Conservation (phyloP, 140 eudicot genomes). For the Erigeron philadelphicus region DNA sequence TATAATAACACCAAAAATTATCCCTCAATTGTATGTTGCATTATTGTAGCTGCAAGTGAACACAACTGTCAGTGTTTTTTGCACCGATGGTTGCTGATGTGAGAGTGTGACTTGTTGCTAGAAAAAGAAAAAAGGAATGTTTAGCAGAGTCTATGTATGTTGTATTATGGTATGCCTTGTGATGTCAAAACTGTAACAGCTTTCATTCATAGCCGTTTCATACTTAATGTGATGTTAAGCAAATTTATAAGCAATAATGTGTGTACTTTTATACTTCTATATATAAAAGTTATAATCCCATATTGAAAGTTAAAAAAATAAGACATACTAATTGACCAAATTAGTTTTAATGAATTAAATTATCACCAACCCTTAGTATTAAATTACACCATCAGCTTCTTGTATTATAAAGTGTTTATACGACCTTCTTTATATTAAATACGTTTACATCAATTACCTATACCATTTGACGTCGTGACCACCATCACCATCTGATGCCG, state of each 20-base stretch:
- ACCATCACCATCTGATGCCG: no score
- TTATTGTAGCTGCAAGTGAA: neutral
- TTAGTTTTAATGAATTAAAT: no score
- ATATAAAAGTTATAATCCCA: no score
- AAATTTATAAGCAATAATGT: neutral
- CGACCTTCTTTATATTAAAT: no score
- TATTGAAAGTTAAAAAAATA: no score
- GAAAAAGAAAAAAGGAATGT: neutral
- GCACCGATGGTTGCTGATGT: neutral
- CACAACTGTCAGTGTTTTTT: neutral
- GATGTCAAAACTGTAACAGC: no score
- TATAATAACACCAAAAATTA: conserved; percentile 15
- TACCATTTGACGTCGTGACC: no score
- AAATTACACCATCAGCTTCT: no score
- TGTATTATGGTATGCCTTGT: neutral
- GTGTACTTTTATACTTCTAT: neutral
- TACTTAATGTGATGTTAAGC: neutral
- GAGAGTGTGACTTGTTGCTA: neutral
- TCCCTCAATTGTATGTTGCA: conserved; percentile 12
- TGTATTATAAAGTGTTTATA: no score
- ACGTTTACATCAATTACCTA: no score
- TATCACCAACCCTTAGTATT: no score
- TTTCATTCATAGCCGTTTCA: neutral
- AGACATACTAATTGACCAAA: no score
- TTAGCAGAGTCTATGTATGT: neutral